phyloP scores from a whole-genome alignment of 306 rosid species.

The Canavalia ensiformis region DNA sequence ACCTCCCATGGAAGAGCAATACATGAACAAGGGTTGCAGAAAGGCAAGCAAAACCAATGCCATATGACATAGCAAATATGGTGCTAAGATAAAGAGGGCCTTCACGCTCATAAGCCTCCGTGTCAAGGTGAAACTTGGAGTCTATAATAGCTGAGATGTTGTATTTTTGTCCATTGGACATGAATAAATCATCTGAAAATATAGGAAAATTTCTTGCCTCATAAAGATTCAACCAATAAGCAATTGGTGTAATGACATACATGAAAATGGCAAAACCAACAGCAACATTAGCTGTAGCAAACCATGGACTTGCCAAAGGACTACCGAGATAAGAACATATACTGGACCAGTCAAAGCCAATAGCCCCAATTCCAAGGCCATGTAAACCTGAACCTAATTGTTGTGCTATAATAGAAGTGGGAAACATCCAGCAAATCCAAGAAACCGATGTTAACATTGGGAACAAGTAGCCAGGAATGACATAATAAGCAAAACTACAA shows the following conservation, averaged over 20 bases:
- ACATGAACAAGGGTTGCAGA: constrained; percentile 84
- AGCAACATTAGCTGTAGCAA: constrained; percentile 85
- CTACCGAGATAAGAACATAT: constrained; percentile 82
- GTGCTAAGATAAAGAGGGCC: constrained; percentile 82
- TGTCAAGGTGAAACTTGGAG: constrained; percentile 70
- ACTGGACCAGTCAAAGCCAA: constrained; percentile 86
- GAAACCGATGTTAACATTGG: constrained; percentile 79
- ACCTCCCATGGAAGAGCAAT: constrained; percentile 81
- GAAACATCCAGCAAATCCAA: constrained; percentile 84
- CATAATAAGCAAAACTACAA: constrained; percentile 83
- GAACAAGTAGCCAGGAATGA: constrained; percentile 80
- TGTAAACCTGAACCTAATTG: constrained; percentile 82
- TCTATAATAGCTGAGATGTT: constrained; percentile 76
- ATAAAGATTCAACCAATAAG: constrained; percentile 73
- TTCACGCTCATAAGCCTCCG: constrained; percentile 61
- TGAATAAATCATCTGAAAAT: constrained; percentile 76
- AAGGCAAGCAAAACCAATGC: constrained; percentile 79
- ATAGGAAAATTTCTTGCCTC: constrained; percentile 79
- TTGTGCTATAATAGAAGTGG: constrained; percentile 73
- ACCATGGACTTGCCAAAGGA: constrained; percentile 95
- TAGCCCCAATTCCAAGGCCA: constrained; percentile 79
- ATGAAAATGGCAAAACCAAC: constrained; percentile 69
- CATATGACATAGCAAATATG: constrained; percentile 68
- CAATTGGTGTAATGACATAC: constrained; percentile 67
- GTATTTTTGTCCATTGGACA: constrained; percentile 69